These are phyloP conservation scores for Arthrobotrys iridis DNA, from an alignment of 2,329 filamentous ascomycete genomes.

Conservation along the genomic window DNA sequence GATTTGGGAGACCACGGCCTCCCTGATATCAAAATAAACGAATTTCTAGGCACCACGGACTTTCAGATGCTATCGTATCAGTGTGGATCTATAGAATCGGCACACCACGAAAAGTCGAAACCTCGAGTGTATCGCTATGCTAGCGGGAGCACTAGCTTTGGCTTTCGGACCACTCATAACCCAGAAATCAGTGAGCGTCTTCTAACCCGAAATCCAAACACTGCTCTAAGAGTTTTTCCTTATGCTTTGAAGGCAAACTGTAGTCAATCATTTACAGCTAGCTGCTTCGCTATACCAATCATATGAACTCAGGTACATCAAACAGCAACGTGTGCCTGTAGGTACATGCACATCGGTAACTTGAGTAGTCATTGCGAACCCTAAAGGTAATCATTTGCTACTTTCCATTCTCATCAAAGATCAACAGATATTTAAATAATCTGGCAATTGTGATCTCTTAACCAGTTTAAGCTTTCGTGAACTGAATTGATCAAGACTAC, in stretches of 20 bases:
- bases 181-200: neutral
- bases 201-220: neutral
- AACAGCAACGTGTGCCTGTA: too few relatives aligned
- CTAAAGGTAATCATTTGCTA: neutral
- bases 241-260: too few relatives aligned
- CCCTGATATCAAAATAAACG: too few relatives aligned
- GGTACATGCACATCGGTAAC: too few relatives aligned
- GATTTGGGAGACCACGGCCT: too few relatives aligned
- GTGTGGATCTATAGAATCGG: neutral
- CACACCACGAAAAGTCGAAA: neutral
- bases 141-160: neutral
- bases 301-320: too few relatives aligned
- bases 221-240: too few relatives aligned
- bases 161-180: neutral
- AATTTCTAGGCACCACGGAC: too few relatives aligned
- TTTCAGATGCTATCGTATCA: too few relatives aligned
- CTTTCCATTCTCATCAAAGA: slow-evolving; percentile 24
- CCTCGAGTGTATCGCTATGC: neutral
- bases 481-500: neutral
- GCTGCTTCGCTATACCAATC: too few relatives aligned
- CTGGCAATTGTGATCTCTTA: neutral
- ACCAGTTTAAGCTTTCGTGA: neutral
- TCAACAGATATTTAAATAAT: slow-evolving; percentile 3
- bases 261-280: too few relatives aligned
- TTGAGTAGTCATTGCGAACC: neutral